Base-by-base conservation (phyloP, 805 yeast genomes). In the Candida glaebosa region DNA sequence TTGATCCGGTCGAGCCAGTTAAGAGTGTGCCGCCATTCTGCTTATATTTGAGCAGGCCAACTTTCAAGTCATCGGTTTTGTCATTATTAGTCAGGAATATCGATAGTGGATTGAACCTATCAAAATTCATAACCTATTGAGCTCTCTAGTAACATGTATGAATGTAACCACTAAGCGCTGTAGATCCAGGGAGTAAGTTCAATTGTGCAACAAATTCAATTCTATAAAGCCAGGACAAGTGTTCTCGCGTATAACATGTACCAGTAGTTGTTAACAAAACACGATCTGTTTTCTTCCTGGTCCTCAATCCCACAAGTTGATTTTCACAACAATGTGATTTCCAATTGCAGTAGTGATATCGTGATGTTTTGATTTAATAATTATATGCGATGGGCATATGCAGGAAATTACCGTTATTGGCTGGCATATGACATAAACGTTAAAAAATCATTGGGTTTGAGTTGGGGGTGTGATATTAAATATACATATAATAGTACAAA, bases 91-190 rank as follows among this genome's bases (percentile, higher is more conserved):
- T 38, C 18, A 54, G 45, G 44, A 57, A 60, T 19, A 49, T 51
- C n/a, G 64, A 51, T 35, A 58, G 48, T 18, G 58, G 62, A 41
- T 54, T 51, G 32, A 53, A 48, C 39, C 56, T 40, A 40, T 58
- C 64, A 38, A 59, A 53, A 47, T 58, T 60, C 67, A 61, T 61
- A 40, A 12, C 37, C 18, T 36, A 31, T 8, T 8, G 12, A 14
- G 14, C 22, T 5, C 5, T 14, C n/a, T 35, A n/a, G 18, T 20
- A 16, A 12, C 24, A 35, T 20, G 24, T 10, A 20, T 12, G 5
- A 17, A 10, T 19, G 18, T 17, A 18, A 16, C 18, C 10, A 8
- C 24, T 25, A 8, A 32, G 18, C 15, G 24, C n/a, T 14, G 20
- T 12, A 15, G 18, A 14, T 6, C 6, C 16, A n/a, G n/a, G n/a